phyloP scores from a whole-genome alignment of 257 asterid genomes.

The Rubia yunnanensis region DNA sequence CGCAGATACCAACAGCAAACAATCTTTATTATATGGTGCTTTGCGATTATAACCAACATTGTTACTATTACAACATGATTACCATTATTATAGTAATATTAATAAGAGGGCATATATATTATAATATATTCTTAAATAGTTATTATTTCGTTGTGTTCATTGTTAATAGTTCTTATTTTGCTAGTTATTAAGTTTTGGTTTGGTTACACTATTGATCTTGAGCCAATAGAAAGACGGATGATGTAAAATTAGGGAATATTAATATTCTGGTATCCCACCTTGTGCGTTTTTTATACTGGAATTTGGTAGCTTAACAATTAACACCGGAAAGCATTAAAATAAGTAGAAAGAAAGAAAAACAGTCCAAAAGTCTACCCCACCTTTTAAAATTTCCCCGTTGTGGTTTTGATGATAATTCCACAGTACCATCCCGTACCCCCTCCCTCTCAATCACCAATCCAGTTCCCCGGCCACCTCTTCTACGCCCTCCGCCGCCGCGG shows the following conservation, averaged over 20 bases:
- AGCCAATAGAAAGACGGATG: not conserved
- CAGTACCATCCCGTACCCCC: not conserved
- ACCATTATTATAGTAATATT: no score
- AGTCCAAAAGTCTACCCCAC: not conserved
- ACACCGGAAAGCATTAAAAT: not conserved
- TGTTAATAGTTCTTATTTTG: no score
- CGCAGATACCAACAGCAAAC: no score
- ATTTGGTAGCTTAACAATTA: not conserved
- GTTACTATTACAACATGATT: no score
- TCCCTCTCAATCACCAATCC: not conserved
- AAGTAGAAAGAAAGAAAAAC: not conserved
- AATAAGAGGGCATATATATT: no score
- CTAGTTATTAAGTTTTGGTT: no score
- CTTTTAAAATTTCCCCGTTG: not conserved
- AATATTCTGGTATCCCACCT: not conserved
- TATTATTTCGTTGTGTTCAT: no score
- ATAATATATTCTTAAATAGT: no score
- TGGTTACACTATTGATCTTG: not conserved
- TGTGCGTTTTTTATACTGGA: not conserved
- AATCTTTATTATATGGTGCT: no score
- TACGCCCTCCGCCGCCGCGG: conserved; percentile 4
- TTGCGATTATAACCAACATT: no score
- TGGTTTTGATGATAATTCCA: conserved; percentile 31
- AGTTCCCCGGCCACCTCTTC: conserved; percentile 14
- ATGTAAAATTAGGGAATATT: not conserved